Evolutionary conservation across 2,329 filamentous ascomycete genomes (phyloP), one percentile per base, ranked within the genome.

Genomic region (Endothia cerciana): DNA sequence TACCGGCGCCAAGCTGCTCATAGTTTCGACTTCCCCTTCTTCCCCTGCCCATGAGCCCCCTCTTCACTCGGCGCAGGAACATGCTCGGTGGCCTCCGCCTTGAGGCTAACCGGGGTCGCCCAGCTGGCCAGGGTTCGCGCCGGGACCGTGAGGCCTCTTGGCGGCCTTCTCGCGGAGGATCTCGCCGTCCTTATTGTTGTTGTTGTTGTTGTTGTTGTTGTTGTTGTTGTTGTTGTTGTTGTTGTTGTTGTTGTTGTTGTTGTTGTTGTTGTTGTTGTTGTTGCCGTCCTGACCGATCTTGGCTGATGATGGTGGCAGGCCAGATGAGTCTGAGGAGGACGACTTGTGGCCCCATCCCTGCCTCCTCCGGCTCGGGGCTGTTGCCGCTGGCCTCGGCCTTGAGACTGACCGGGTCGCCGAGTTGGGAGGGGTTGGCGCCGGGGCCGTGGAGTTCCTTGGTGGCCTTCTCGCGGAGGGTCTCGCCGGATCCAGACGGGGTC

Each of bases 101-200:
- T 68, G 36, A 68, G 58, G 40, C 65, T 68, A 59, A 65, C 56
- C n/a, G 4, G 65, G 65, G 49, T 68, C 65, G 60, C 65, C 65
- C n/a, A 68, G 59, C 43, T 62, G 63, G 28, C 58, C 60, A 17
- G 65, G 65, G 47, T 68, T 68, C 30, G 65, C 65, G 40, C 55
- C 55, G 3, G 59, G 38, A 11, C 65, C 65, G 55, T 68, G 62
- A 2, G 65, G 41, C 22, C 65, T 68, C 53, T 63, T 68, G 63
- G 53, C 36, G 17, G 65, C 65, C 55, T 67, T 67, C 28, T 67
- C 65, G 36, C 65, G 65, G 40, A 67, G 63, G 5, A 51, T 67
- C 43, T 65, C 65, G 11, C 49, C 25, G 40, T 56, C 38, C 4
- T 6, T 33, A n/a, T n/a, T n/a, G n/a, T n/a, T n/a, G n/a, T n/a